These are phyloP conservation scores for Verruconis gallopava DNA, from an alignment of 2,329 filamentous ascomycete species.

Conservation along the genomic window DNA sequence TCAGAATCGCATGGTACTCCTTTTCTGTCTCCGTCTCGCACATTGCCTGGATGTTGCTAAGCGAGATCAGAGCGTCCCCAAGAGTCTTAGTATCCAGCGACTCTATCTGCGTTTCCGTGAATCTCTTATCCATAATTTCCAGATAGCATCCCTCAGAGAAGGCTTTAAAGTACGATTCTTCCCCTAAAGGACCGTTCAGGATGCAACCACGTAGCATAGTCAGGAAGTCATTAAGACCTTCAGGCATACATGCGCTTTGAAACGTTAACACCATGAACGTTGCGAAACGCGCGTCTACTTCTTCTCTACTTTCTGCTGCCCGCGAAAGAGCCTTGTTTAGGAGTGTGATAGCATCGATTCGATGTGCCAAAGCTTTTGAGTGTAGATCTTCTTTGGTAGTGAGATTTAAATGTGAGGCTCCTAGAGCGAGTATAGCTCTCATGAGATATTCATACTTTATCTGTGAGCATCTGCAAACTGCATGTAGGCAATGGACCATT, in stretches of 20 bases:
- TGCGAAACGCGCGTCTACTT: slow-evolving; percentile 25
- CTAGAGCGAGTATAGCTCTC: slow-evolving; percentile 55
- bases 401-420: slow-evolving; percentile 50
- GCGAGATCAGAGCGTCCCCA: slow-evolving; percentile 20
- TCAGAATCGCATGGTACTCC: slow-evolving; percentile 18
- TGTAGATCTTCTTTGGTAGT: slow-evolving; percentile 38
- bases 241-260: slow-evolving; percentile 25
- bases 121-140: slow-evolving; percentile 19
- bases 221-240: slow-evolving; percentile 24
- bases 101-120: slow-evolving; percentile 14
- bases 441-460: slow-evolving; percentile 51
- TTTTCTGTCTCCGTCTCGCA: slow-evolving; percentile 19
- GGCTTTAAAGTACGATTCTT: not conserved
- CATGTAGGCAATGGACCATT: not conserved
- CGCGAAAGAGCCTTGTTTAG: slow-evolving; percentile 25
- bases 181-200: slow-evolving; percentile 15
- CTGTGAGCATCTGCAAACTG: slow-evolving; percentile 4
- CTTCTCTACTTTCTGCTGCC: slow-evolving; percentile 20
- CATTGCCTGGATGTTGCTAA: slow-evolving; percentile 17
- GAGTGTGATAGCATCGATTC: slow-evolving; percentile 48
- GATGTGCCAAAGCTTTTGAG: slow-evolving; percentile 48
- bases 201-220: slow-evolving; percentile 27
- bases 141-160: slow-evolving; percentile 16
- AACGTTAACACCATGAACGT: slow-evolving; percentile 25
- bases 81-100: slow-evolving; percentile 19